Base-by-base conservation (phyloP, 1,139 yeast genomes). In the Geotrichum cucujoidarum region DNA sequence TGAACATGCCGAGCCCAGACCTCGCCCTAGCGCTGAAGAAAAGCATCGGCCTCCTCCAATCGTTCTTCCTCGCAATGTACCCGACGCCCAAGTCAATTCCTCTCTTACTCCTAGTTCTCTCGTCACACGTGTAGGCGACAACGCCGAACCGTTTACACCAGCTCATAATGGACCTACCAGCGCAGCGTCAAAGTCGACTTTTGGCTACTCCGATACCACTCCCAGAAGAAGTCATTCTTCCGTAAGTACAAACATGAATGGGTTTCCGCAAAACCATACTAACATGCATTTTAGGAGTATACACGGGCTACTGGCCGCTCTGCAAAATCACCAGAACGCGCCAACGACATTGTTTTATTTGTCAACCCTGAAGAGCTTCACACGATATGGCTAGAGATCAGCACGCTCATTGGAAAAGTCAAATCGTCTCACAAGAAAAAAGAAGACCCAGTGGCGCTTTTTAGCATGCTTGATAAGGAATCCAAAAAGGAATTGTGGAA, bases 401-500 rank as follows among this genome's bases (percentile, higher is more conserved):
- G 88, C 11, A 67, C 86, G 46, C 69, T 76, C 61, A 64, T 54
- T 56, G 75, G 66, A 50, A 67, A 69, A 49, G 57, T 55, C 57
- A 47, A 62, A 56, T 47, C 66, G 51, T 52, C 55, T 59, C 44
- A 66, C 62, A 43, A 54, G 53, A 48, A 45, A 22, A 40, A 71
- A 1, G 85, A 78, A 39, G 86, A 81, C 36, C 80, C 83, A 6
- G 68, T 70, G 21, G 73, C 82, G n/a, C 72, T 85, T 1, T 70
- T 87, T 42, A 74, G 82, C 1, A 75, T 83, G 6, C 69, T 74
- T 31, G 92, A 85, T 58, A 70, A 79, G 29, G 77, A 70, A 8
- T 68, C 82, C 1, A 72, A 69, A 25, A 80, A 80, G 57, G 87
- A 81, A 59, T 75, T 84, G 74, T 87, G 94, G 85, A 74, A 80